phyloP scores from a whole-genome alignment of 805 yeast genomes.

The Yamadazyma nakazawae region DNA sequence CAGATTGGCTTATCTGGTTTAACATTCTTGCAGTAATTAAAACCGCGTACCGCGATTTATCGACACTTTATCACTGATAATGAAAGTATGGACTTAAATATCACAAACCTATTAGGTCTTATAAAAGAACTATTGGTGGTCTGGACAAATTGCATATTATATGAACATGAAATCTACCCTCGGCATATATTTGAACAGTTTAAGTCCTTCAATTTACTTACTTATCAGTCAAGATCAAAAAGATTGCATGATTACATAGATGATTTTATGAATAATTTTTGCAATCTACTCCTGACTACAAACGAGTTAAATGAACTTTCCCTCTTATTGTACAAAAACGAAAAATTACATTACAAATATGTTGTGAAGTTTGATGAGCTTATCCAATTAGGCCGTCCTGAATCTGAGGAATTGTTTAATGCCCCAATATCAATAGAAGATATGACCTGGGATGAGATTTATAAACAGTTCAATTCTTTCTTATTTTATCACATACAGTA shows the following conservation, averaged over 20 bases:
- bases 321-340: constrained; percentile 34
- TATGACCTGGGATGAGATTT: constrained; percentile 32
- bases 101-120: constrained; percentile 22
- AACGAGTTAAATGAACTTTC: constrained; percentile 30
- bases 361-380: constrained; percentile 32
- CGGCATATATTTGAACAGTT: constrained; percentile 42
- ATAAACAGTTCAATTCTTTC: constrained; percentile 27
- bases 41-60: constrained; percentile 12
- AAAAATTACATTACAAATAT: constrained; percentile 37
- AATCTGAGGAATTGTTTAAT: constrained; percentile 6
- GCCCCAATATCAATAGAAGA: constrained; percentile 20
- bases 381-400: constrained; percentile 17
- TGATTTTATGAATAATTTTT: constrained; percentile 24
- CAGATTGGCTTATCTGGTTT: constrained; percentile 24
- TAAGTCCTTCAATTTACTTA: constrained; percentile 42
- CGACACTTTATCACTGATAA: neutral
- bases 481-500: constrained; percentile 32
- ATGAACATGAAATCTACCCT: constrained; percentile 53
- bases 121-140: constrained; percentile 50
- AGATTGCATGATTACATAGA: constrained; percentile 43
- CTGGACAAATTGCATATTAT: constrained; percentile 54
- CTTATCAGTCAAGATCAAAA: constrained; percentile 45
- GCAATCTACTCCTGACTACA: constrained; percentile 12
- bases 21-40: constrained; percentile 2
- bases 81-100: constrained; percentile 12